phyloP scores from a whole-genome alignment of 345 rosid species.

The Eucalyptus cloeziana region DNA sequence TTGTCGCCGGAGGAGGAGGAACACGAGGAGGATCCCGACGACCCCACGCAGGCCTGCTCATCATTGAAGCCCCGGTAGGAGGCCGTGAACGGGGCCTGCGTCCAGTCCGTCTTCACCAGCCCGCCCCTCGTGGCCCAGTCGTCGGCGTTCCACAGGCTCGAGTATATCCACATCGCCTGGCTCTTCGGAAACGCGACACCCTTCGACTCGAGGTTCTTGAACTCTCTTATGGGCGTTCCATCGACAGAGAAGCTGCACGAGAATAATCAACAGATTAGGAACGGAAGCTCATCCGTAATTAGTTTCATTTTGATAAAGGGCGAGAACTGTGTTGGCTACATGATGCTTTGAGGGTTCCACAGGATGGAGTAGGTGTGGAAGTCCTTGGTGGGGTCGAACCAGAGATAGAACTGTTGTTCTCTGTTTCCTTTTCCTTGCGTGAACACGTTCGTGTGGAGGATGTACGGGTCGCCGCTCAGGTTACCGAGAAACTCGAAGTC shows the following conservation, averaged over 20 bases:
- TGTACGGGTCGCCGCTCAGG: not conserved
- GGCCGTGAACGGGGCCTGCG: not conserved
- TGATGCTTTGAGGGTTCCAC: not conserved
- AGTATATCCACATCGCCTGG: not conserved
- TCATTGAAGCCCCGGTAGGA: not conserved
- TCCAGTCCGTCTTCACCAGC: not conserved
- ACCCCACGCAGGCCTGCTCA: not conserved
- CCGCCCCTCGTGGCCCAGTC: not conserved
- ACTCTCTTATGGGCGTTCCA: not conserved
- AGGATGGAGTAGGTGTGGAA: not conserved
- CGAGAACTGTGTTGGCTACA: not conserved
- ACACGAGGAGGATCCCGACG: slow-evolving; percentile 11
- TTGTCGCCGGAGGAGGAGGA: slow-evolving; percentile 1
- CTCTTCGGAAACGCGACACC: not conserved
- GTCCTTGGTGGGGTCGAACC: not conserved
- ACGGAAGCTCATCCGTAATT: too few relatives aligned
- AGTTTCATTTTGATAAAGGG: not conserved
- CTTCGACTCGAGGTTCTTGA: not conserved
- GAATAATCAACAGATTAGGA: not conserved
- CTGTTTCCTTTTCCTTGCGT: not conserved
- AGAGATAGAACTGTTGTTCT: not conserved
- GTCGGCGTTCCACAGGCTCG: not conserved
- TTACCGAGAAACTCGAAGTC: not conserved
- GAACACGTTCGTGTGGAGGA: not conserved
- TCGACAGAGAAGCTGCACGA: not conserved